Percentiles rank a stretch among this genome's conserved stretches.
Evolutionary conservation across 345 rosid species (phyloP).

Genomic region (Rubroshorea leprosula): DNA sequence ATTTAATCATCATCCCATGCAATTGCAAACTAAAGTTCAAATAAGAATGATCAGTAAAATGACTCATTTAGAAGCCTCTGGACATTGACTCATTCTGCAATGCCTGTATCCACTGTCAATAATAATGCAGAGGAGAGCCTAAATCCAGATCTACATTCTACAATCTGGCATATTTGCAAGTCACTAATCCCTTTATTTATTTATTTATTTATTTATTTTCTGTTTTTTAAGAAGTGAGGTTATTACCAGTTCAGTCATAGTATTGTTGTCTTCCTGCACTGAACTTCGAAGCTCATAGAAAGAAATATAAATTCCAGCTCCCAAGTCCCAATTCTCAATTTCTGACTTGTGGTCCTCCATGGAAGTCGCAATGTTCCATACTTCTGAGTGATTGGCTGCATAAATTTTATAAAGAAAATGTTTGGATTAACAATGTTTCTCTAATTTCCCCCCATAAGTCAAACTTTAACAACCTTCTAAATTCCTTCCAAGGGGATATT

Average conservation of each 20-base stretch:
- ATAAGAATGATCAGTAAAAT: too few relatives aligned
- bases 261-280: conserved; percentile 42
- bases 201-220: too few relatives aligned
- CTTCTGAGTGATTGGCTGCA: conserved; percentile 69
- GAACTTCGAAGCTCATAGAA: conserved; percentile 68
- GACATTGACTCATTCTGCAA: neutral
- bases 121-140: neutral
- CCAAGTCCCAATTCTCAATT: conserved; percentile 95
- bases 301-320: conserved; percentile 80
- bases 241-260: conserved; percentile 54
- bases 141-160: conserved; percentile 3
- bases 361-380: conserved; percentile 67
- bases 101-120: neutral
- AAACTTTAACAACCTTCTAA: too few relatives aligned
- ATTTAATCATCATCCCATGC: neutral
- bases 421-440: conserved; percentile 3
- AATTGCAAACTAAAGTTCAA: neutral
- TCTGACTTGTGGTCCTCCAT: conserved; percentile 92
- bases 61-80: neutral
- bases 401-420: conserved; percentile 10
- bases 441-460: too few relatives aligned
- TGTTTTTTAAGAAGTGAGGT: neutral
- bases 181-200: too few relatives aligned
- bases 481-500: too few relatives aligned
- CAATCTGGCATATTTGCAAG: neutral